Evolutionary conservation across 495 filamentous ascomycete species (phyloP), one percentile per base, ranked within the genome.

Genomic region (Emericellopsis terricola): DNA sequence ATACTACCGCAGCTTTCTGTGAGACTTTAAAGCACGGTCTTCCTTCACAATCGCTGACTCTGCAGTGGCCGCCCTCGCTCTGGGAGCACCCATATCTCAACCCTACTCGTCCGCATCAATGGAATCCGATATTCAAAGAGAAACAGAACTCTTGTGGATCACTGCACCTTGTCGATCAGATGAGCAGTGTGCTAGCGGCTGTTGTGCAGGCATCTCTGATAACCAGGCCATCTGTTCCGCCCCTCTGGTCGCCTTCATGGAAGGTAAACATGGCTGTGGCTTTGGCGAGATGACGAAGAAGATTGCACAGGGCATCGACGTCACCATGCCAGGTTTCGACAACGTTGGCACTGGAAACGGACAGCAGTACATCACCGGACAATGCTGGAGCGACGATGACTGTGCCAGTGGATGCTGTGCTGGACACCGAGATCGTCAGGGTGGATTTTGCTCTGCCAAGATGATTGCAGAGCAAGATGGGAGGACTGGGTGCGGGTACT

Each of bases 241-340:
- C 2, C 34, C 47, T 1, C 49, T 42, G 7, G 59, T 53, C n/a
- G 44, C 52, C 34, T 49, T 39, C 34, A 55, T 58, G 41, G 50
- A 51, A 28, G 61, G 57, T 26, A 65, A 65, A 49, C 48, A 52
- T 8, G 59, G 61, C 15, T 65, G 61, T 38, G 61, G 60, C 7
- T 65, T 65, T 40, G 11, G 11, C 23, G 23, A 11, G 6, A 11
- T 6, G 11, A 11, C 6, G 6, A 26, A 26, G 6, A 11, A 11
- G 6, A 11, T 6, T 26, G 23, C 6, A 6, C 6, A 26, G 6
- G 23, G 23, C 11, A 11, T 6, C 11, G 23, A 26, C 23, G 23
- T 11, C 11, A 11, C 23, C 23, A 11, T 11, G 6, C 6, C 6
- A 11, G 23, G 23, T 11, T 26, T 11, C 6, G 23, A 26, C 6